These are phyloP conservation scores for Podosphaera fusca DNA, from an alignment of 2,329 filamentous ascomycete species.

Conservation along the genomic window DNA sequence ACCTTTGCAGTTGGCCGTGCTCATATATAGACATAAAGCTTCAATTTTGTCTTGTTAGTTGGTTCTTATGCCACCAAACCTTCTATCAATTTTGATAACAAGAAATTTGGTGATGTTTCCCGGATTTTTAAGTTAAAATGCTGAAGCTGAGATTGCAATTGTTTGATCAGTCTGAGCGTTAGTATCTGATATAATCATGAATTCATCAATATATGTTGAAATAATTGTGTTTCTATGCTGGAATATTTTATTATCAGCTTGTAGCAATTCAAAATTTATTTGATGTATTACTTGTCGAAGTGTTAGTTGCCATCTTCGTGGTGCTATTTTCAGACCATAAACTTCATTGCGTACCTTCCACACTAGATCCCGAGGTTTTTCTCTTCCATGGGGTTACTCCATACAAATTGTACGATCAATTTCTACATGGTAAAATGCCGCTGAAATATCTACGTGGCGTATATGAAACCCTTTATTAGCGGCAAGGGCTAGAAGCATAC, in stretches of 20 bases:
- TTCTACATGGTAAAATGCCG: not conserved
- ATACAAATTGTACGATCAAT: not conserved
- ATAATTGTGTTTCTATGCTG: not conserved
- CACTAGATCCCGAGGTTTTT: not conserved
- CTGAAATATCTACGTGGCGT: slow-evolving; percentile 1
- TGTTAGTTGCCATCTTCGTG: not conserved
- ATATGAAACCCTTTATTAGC: not conserved
- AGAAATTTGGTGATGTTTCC: not conserved
- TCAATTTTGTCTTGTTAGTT: not conserved
- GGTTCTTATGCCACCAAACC: not conserved
- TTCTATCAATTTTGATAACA: not conserved
- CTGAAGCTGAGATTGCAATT: not conserved
- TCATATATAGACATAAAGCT: not conserved
- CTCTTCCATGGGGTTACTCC: not conserved
- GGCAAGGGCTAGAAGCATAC: not conserved
- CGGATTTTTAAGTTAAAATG: not conserved
- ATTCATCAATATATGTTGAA: not conserved
- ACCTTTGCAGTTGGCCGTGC: not conserved
- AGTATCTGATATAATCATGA: not conserved
- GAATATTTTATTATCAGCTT: not conserved
- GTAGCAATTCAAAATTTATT: not conserved
- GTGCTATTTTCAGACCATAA: not conserved
- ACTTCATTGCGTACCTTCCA: not conserved
- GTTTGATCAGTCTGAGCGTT: not conserved
- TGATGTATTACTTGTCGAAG: not conserved